Conservation (phyloP, 2,329 filamentous ascomycete genomes). For the Colletotrichum sp. region DNA sequence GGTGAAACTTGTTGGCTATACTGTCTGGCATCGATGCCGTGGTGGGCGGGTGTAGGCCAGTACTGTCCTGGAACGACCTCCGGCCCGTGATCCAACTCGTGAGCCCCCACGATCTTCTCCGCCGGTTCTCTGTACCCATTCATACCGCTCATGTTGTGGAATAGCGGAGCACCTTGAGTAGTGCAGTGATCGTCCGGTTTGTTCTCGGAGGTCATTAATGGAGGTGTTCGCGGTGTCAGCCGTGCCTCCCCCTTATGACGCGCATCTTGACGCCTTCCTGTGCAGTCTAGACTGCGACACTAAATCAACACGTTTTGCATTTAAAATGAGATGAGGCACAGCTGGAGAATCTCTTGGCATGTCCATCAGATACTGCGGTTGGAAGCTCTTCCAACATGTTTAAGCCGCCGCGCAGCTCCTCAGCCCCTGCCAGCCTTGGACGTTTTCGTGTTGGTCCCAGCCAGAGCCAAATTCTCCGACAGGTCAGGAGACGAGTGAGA, state of each 20-base stretch:
- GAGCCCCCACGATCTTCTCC: not conserved
- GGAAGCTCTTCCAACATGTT: not conserved
- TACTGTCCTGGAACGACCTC: not conserved
- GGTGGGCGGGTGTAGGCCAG: not conserved
- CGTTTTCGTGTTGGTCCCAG: not conserved
- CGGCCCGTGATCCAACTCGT: not conserved
- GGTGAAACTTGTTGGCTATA: not conserved
- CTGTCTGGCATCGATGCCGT: not conserved
- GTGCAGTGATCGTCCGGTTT: not conserved
- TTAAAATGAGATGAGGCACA: not conserved
- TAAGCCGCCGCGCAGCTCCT: not conserved
- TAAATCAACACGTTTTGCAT: not conserved
- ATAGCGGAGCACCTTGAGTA: not conserved
- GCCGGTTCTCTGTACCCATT: not conserved
- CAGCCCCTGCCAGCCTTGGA: not conserved
- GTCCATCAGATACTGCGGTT: not conserved
- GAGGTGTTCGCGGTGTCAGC: not conserved
- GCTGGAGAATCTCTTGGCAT: not conserved
- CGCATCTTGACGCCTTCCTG: not conserved
- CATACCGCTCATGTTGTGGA: not conserved
- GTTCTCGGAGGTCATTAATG: not conserved
- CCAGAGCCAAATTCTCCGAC: not conserved
- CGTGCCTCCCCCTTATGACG: not conserved
- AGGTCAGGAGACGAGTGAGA: not conserved
- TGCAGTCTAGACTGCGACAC: not conserved